Base-by-base conservation (phyloP, 1,284 basidiomycete genomes). In the Retiboletus flavoniger region DNA sequence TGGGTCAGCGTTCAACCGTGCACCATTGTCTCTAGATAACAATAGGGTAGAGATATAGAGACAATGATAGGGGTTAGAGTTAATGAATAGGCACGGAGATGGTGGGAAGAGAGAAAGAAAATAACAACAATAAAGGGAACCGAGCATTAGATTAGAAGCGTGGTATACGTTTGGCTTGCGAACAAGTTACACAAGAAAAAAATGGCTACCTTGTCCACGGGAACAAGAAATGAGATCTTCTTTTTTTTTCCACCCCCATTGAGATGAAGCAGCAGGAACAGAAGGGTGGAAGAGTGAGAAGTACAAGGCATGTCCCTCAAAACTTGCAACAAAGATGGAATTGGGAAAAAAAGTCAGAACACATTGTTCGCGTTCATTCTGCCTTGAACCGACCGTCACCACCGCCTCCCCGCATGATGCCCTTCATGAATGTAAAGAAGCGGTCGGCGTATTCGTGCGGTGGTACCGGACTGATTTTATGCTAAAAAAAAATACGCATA, bases 401-500 rank as follows among this genome's bases (percentile, higher is more conserved):
- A 52, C 82, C 90, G 2, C 91, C 91, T 32, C 88, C 87, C 9
- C 89, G 84, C 86, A 95, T 93, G 63, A 93, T 83, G 11, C 89
- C 89, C 67, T 85, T 83, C 79, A 97, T 85, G 69, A 97, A 97
- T 42, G 82, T 67, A 66, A 95, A 83, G 78, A 98, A 97, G 36
- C 95, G 84, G 38, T 90, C 83, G 2, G 84, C 89, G 66, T 98
- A 98, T 60, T 94, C 88, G 13, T 74, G 64, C 0, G 95, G 92
- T 5, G 89, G 87, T 1, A 97, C 91, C 8, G 95, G 93, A 56
- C 92, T 95, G 63, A 98, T 97, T 68, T 92, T 95, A 65, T 94
- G 91, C 92, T 95, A 64, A 62, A 58, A 62, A 58, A 54, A 19
- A 61, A 42, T 34, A 56, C 34, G 9, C 34, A 29, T 47, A 43